Base-by-base conservation (phyloP, 2,329 filamentous ascomycete species). In the Acrocalymma vagum region DNA sequence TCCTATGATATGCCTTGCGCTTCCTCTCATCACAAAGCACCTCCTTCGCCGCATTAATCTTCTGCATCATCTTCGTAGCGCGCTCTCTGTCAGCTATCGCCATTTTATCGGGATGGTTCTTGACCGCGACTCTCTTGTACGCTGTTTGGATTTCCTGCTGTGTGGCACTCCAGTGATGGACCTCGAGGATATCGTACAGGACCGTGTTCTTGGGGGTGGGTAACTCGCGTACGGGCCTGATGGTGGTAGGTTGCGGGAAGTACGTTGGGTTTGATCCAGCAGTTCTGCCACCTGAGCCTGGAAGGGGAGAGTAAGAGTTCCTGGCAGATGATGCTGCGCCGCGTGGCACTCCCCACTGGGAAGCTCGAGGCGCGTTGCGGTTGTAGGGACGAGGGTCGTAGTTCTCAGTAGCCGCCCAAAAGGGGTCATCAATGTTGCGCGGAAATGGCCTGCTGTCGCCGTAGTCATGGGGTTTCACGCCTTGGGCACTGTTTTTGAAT, bases 41-140 rank as follows among this genome's bases (percentile, higher is more conserved):
- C 13, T 61, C 60, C 24, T 47, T 58, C 0, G 60, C 53, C 4
- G 50, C 60, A 20, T 62, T 62, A 18, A 63, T 40, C 10, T 45
- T 42, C 42, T 60, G 48, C 62, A 65, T 65, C 15, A 34, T 36
- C 10, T 34, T 13, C 2, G 51, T 57, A 1, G 62, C 58, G 6
- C 17, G 24, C 10, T 42, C 44, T 10, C 39, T 40, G 5, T 57
- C 36, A 14, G 48, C 31, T 3, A 39, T 44, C 1, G 38, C 8
- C 1, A 44, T 55, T 27, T 48, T 57, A 29, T 63, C 62, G 0
- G 62, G 62, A 15, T 65, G 62, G n/a, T 33, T 29, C 8, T 27
- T 36, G 2, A 51, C 21, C 0, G 54, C 53, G 2, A 45, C 38
- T 15, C 36, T 49, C 18, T 39, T 45, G 32, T 57, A 62, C 3